Evolutionary conservation across 768 basidiomycete species (phyloP), one percentile per base, ranked within the genome.

Genomic region (Trametes villosa): DNA sequence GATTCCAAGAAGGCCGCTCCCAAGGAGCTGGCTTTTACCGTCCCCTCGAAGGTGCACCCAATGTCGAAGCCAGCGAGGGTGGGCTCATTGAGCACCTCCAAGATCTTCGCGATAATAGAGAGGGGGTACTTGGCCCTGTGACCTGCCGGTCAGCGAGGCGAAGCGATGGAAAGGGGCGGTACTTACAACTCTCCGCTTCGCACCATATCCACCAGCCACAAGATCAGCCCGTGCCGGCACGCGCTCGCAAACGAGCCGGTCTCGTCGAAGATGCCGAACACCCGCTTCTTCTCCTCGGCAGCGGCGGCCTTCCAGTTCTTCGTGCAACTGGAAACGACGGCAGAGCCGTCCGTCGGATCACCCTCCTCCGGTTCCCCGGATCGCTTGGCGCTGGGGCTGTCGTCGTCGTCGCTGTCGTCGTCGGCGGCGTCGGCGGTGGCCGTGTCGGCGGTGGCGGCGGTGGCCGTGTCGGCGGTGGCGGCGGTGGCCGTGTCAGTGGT

Each of bases 251-350:
- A 80, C 3, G 77, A 64, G 0, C 79, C 77, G 0, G 75, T 71
- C 66, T 79, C 75, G 0, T 74, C 63, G 51, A 77, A 81, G 15
- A 78, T 65, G 4, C 58, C 66, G 74, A 71, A 77, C 69, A 72
- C 73, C 20, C 63, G 68, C 60, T 74, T 77, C 42, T 64, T 62
- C 2, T 63, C 62, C 33, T 77, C 70, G 0, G 68, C 62, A 4
- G 67, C 62, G 3, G 66, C 68, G 0, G 68, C 73, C 62, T 72
- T 75, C 75, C 73, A 76, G 38, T 72, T 72, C 27, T 73, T 60
- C 6, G 68, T 69, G 61, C 73, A 75, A 0, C 51, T 52, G 22
- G 51, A 44, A 24, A 65, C 26, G n/a, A 24, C 52, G 1, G 36
- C 45, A 4, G 29, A 51, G 2, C 65, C 67, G 36, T 68, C 65